A percentile compares a stretch with the other conserved stretches of the same genome.
phyloP scores from a whole-genome alignment of 139 green algal genomes.

The Ostreobium quekettii region DNA sequence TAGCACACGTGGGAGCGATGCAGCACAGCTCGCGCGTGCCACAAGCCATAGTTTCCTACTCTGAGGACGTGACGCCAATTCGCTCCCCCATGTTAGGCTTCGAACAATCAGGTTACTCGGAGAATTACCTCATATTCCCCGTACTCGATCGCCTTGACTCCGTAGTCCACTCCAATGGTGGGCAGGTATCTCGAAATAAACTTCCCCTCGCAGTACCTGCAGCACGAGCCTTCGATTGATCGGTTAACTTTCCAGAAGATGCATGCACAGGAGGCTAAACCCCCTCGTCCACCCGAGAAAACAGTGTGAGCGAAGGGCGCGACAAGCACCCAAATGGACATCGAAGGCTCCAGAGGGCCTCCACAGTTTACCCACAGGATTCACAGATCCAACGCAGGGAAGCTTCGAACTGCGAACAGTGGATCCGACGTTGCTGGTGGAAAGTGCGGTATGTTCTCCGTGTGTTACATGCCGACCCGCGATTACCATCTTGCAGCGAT shows the following conservation, averaged over 20 bases:
- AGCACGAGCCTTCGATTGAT: not conserved
- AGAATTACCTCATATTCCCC: slow-evolving; percentile 40
- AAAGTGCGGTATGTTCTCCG: not conserved
- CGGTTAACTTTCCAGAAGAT: not conserved
- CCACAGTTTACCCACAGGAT: not conserved
- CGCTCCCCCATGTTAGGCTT: not conserved
- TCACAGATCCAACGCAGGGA: not conserved
- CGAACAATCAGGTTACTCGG: not conserved
- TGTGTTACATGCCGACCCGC: no score
- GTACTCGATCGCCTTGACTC: slow-evolving; percentile 49
- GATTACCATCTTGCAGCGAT: no score
- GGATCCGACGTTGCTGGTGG: not conserved
- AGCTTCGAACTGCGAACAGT: not conserved
- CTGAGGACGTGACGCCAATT: not conserved
- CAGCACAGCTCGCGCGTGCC: no score
- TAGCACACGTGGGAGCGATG: no score
- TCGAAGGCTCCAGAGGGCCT: not conserved
- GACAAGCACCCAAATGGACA: not conserved
- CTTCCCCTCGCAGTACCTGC: slow-evolving; percentile 62
- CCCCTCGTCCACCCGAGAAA: not conserved
- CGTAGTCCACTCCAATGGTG: slow-evolving; percentile 64
- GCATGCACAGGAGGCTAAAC: not conserved
- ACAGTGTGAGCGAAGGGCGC: not conserved
- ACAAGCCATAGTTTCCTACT: not conserved
- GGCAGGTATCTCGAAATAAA: slow-evolving; percentile 57